Evolutionary conservation across 495 filamentous ascomycete species (phyloP), one percentile per base, ranked within the genome.

Genomic region (Penicillium silybi): DNA sequence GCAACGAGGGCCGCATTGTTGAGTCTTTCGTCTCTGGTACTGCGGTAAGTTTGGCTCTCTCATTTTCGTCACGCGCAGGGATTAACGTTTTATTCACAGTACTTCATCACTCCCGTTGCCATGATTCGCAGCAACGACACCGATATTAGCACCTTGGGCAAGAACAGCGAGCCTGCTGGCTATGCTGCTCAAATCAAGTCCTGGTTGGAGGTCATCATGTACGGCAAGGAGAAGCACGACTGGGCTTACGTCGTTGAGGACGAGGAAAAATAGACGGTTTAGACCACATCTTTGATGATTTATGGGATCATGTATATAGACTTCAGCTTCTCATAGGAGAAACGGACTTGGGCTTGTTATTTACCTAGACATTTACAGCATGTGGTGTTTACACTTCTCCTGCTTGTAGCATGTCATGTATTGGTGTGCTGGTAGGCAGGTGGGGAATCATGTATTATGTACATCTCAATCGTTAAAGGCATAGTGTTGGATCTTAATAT

Each of bases 21-120:
- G 92, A 96, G 69, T 80, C 89, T 1, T 96, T 97, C 60, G 88
- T 86, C 20, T 84, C 86, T 37, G 92, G 92, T 9, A 96, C 92
- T 59, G 92, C 92, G 50, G 87, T 88, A 74, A 74, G 84, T 74
- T 41, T 25, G 10, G 18, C 16, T 13, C 22, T 3, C 16, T 13
- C 22, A 2, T 19, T 25, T 27, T 34, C 4, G 20, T 29, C 18
- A 17, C 3, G 1, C 32, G 10, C 27, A 16, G 42, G 9, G 4
- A 16, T 18, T 62, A 22, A 54, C 44, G 39, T 52, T 20, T 41
- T n/a, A n/a, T 27, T 10, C 29, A 27, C 55, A 89, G 79, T 93
- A 80, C 76, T 96, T 95, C 65, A 81, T 96, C 61, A 81, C 81
- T 44, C 84, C 89, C 9, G 81, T 95, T 34, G 80, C 79, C 9